A percentile compares a stretch with the other conserved stretches of the same genome.
phyloP scores from a whole-genome alignment of 257 asterid genomes.

The Scutellaria barbata region DNA sequence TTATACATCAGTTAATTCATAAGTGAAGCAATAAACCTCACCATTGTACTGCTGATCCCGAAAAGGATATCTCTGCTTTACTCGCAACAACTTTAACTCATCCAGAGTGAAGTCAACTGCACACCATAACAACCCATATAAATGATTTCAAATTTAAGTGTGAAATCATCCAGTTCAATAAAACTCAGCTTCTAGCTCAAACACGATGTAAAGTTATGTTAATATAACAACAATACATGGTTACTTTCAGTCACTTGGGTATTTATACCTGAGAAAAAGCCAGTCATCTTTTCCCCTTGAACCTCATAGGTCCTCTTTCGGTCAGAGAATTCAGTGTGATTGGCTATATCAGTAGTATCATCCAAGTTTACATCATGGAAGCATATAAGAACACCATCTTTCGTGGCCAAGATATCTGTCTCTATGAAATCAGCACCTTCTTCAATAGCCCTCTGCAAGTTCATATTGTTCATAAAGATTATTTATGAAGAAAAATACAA shows the following conservation, averaged over 20 bases:
- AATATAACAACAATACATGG: constrained; percentile 3
- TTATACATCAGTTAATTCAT: background rate
- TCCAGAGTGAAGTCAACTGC: constrained; percentile 89
- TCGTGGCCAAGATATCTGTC: constrained; percentile 80
- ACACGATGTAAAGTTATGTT: constrained; percentile 7
- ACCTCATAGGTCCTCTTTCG: constrained; percentile 81
- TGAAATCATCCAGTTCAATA: constrained; percentile 8
- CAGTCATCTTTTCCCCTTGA: constrained; percentile 69
- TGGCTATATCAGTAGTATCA: constrained; percentile 70
- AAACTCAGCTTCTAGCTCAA: background rate
- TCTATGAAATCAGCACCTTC: constrained; percentile 99
- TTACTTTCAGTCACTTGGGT: background rate
- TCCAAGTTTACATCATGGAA: constrained; percentile 83
- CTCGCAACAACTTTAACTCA: constrained; percentile 74
- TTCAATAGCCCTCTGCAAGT: constrained; percentile 90
- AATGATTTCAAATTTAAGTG: constrained; percentile 9
- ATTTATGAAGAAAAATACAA: background rate
- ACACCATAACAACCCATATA: constrained; percentile 23
- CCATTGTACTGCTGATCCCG: constrained; percentile 92
- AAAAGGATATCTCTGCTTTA: constrained; percentile 78
- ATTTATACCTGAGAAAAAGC: constrained; percentile 70
- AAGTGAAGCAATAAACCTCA: constrained; percentile 36
- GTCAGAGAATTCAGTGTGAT: constrained; percentile 63
- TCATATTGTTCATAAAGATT: constrained; percentile 21
- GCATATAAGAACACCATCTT: constrained; percentile 86